Evolutionary conservation across 2,329 filamentous ascomycete species (phyloP), one percentile per base, ranked within the genome.

Genomic region (Colletotrichum costaricense): DNA sequence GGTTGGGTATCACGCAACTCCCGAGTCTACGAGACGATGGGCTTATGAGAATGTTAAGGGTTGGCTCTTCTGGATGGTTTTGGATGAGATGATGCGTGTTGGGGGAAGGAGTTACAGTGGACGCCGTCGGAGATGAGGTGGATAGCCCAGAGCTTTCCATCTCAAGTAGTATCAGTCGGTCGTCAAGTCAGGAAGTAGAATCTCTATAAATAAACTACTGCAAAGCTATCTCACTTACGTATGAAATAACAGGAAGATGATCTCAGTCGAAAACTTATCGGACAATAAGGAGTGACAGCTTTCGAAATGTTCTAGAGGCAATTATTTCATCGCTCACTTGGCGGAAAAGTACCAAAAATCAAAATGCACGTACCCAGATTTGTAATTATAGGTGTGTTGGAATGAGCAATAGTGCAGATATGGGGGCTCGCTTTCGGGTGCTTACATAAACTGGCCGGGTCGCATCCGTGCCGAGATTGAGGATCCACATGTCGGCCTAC

Each of bases 1-100:
- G 16, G 30, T 77, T 5, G 76, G 76, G 12, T 77, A 59, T 42
- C 66, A 66, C 22, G 76, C 76, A 16, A 77, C 76, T 8, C 76
- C 76, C 1, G 58, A 71, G 63, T 58, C 71, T 0, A 68, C 69
- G 16, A 74, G 69, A 58, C 52, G 33, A 16, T 77, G 76, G 76
- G 76, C 76, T 11, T 77, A 75, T 38, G 76, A 71, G 24, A 74
- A 77, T 11, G 69, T 77, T 63, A 77, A 77, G 72, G 58, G 67
- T 5, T 66, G 73, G 67, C 52, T 74, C 60, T 72, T 75, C 52
- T 72, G 72, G 54, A 70, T 76, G 67, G 42, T 77, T 19, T 63
- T 77, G 49, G 63, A 72, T 19, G 76, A 77, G 67, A 49, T 77
- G 16, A 64, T 77, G 72, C 68, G 70, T 9, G 72, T 77, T n/a